Evolutionary conservation across 2,329 filamentous ascomycete genomes (phyloP).

Genomic region (Fusarium redolens): DNA sequence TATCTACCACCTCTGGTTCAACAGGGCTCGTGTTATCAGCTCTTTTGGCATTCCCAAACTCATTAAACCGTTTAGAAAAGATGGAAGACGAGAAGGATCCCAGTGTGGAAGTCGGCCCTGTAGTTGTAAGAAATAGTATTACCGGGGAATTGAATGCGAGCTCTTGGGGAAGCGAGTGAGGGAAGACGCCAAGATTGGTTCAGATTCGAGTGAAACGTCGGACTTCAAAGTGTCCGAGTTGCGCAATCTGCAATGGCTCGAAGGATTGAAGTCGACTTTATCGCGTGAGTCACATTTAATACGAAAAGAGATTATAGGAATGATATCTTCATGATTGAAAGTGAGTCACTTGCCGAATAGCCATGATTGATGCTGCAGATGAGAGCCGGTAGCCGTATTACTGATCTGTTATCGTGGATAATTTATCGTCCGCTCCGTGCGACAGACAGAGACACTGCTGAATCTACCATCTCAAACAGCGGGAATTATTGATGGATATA

Average conservation of each 20-base stretch:
- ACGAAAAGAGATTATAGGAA: not conserved
- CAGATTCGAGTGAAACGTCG: not conserved
- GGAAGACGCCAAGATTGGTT: not conserved
- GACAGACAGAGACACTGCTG: not conserved
- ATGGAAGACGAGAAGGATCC: not conserved
- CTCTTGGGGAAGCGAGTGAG: too few relatives aligned
- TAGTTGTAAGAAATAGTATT: rapidly evolving
- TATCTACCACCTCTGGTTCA: not conserved
- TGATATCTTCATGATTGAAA: not conserved
- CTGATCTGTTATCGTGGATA: not conserved
- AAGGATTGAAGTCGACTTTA: not conserved
- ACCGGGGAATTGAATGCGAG: not conserved
- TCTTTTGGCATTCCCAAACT: rapidly evolving
- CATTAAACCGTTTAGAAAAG: rapidly evolving
- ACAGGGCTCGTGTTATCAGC: rapidly evolving
- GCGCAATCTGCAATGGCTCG: not conserved
- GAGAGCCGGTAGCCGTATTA: not conserved
- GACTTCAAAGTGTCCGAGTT: constrained; percentile 12
- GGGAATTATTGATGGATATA: rapidly evolving
- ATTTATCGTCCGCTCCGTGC: not conserved
- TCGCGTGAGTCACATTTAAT: constrained; percentile 4
- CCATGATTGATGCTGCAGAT: not conserved
- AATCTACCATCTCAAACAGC: too few relatives aligned
- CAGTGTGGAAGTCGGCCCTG: rapidly evolving
- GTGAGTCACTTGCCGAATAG: constrained; percentile 10